These are phyloP conservation scores for Fragilariopsis cylindrus DNA, from an alignment of 108 stramenopile species.

Conservation along the genomic window DNA sequence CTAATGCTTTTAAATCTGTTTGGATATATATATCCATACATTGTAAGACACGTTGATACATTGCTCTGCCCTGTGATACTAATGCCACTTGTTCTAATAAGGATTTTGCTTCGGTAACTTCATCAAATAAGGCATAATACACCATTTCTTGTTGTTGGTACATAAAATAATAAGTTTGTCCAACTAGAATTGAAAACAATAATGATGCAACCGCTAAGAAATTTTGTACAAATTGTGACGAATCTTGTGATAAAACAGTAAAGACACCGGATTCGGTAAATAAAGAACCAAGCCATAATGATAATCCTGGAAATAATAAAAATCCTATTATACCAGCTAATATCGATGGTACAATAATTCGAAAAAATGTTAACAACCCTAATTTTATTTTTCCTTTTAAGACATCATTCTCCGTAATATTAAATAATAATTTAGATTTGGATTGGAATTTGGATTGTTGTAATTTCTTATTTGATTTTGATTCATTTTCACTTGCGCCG, in stretches of 20 bases:
- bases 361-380: conserved; percentile 43
- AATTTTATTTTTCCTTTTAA: neutral
- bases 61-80: conserved; percentile 37
- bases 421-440: too few relatives aligned
- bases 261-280: conserved; percentile 77
- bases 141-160: conserved; percentile 80
- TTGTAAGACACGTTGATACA: conserved; percentile 28
- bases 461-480: too few relatives aligned
- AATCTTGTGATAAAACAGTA: conserved; percentile 74
- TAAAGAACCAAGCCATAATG: conserved; percentile 49
- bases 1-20: conserved; percentile 61
- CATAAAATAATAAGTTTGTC: conserved; percentile 75
- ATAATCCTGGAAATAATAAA: conserved; percentile 56
- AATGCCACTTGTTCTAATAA: conserved; percentile 87
- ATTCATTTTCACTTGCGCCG: too few relatives aligned
- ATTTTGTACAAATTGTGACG: conserved; percentile 88
- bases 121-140: conserved; percentile 78
- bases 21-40: conserved; percentile 65
- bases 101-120: conserved; percentile 90
- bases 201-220: conserved; percentile 76
- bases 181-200: conserved; percentile 77
- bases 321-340: conserved; percentile 50
- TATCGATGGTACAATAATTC: conserved; percentile 70
- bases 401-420: neutral
- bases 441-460: too few relatives aligned